Percentiles rank a stretch among this genome's conserved stretches.
Evolutionary conservation across 179 eudicot genomes (phyloP).

Genomic region (Monotropa hypopitys): DNA sequence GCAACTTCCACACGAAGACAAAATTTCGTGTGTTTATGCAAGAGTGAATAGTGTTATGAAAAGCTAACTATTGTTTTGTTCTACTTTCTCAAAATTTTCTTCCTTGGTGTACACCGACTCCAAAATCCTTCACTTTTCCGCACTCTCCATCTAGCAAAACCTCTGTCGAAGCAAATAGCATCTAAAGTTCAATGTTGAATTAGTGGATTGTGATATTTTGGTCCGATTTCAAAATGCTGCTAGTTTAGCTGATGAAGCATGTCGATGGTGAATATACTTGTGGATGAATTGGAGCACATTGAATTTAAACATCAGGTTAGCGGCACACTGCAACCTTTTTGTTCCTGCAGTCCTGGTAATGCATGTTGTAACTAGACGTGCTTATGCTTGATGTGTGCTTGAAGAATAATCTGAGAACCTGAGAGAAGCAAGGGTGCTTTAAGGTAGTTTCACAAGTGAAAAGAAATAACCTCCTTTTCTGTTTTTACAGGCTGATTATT

Average conservation of each 20-base stretch:
- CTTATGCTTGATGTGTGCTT: not conserved
- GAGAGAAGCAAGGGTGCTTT: not conserved
- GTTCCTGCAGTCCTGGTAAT: not conserved
- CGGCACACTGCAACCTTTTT: not conserved
- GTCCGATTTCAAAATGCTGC: not conserved
- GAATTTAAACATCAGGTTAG: not conserved
- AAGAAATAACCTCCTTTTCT: not conserved
- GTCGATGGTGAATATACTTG: not conserved
- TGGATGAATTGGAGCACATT: not conserved
- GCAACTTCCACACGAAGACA: not conserved
- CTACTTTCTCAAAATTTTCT: not conserved
- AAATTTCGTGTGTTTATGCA: not conserved
- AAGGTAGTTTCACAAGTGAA: not conserved
- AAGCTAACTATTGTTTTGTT: not conserved
- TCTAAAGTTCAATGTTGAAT: not conserved
- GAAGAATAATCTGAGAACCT: not conserved
- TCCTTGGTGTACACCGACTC: not conserved
- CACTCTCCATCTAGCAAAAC: not conserved
- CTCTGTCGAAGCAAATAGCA: not conserved
- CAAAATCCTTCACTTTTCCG: not conserved
- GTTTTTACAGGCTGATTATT: slow-evolving; percentile 51
- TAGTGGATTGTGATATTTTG: not conserved
- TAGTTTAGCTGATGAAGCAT: too few species aligned
- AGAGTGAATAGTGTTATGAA: not conserved
- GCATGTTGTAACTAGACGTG: not conserved